These are phyloP conservation scores for Clitoria ternatea DNA, from an alignment of 306 rosid species.

Conservation along the genomic window DNA sequence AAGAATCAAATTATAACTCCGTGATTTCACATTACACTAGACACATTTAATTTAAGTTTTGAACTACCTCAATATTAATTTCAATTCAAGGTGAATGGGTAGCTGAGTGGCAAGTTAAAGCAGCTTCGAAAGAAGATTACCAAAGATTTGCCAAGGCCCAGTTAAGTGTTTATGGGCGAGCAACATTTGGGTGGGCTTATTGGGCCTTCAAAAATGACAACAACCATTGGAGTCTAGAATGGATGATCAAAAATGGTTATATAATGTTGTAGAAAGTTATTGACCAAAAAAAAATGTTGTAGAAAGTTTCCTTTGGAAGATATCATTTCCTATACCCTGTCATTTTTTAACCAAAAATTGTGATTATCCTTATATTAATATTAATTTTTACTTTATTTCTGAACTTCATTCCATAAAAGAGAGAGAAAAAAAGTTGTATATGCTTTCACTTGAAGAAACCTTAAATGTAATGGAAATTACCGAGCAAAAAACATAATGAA, in stretches of 20 bases:
- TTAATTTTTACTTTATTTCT: neutral
- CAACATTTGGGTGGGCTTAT: slow-evolving; percentile 86
- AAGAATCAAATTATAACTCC: neutral
- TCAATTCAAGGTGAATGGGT: slow-evolving; percentile 66
- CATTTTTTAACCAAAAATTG: neutral
- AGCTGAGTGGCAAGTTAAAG: slow-evolving; percentile 56
- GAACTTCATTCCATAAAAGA: no score
- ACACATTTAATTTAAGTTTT: neutral
- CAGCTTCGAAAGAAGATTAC: slow-evolving; percentile 51
- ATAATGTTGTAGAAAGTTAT: slow-evolving; percentile 47
- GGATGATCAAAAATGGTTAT: slow-evolving; percentile 74
- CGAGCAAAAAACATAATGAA: no score
- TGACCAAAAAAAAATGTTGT: slow-evolving; percentile 57
- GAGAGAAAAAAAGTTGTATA: no score
- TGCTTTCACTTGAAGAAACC: neutral
- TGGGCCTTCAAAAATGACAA: slow-evolving; percentile 68
- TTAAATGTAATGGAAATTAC: no score
- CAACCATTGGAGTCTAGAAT: slow-evolving; percentile 65
- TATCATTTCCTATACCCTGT: neutral
- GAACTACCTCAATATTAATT: neutral
- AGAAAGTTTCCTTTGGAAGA: neutral
- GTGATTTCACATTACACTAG: neutral
- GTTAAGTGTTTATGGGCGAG: slow-evolving; percentile 49
- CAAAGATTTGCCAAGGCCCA: slow-evolving; percentile 60
- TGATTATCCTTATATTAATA: neutral